These are phyloP conservation scores for Arabis alpina DNA, from an alignment of 345 rosid genomes.

Conservation along the genomic window DNA sequence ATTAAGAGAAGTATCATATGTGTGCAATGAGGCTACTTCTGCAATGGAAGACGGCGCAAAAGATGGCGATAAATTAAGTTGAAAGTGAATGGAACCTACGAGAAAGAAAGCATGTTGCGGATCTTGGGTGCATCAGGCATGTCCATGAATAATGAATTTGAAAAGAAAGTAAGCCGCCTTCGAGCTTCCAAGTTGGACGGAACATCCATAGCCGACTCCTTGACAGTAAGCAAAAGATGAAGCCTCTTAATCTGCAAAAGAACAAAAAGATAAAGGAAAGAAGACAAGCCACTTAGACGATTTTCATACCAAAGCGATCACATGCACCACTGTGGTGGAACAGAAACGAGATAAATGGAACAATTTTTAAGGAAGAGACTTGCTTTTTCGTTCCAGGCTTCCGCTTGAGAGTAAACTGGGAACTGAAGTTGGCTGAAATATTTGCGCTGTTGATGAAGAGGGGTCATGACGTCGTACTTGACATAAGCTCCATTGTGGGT, in stretches of 20 bases:
- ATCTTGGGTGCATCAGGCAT: conserved; percentile 73
- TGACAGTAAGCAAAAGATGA: conserved; percentile 62
- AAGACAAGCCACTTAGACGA: conserved; percentile 20
- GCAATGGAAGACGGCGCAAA: background rate
- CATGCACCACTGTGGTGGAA: conserved; percentile 20
- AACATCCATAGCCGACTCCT: conserved; percentile 73
- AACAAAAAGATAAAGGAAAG: conserved; percentile 12
- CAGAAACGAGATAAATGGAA: conserved; percentile 10
- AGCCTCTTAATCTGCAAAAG: conserved; percentile 56
- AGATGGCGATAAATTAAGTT: conserved; percentile 18
- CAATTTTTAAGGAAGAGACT: conserved; percentile 35
- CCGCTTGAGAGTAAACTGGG: conserved; percentile 51
- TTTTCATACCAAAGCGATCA: conserved; percentile 20
- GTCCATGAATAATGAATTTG: conserved; percentile 72
- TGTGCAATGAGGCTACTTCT: conserved; percentile 5
- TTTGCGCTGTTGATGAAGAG: conserved; percentile 55
- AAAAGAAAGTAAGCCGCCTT: conserved; percentile 68
- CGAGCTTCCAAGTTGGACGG: conserved; percentile 75
- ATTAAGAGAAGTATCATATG: conserved; percentile 4
- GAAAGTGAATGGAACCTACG: conserved; percentile 48
- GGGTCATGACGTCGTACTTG: conserved; percentile 60
- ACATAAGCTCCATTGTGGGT: conserved; percentile 53
- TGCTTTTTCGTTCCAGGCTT: conserved; percentile 64
- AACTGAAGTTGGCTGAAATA: conserved; percentile 52
- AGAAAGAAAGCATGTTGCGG: conserved; percentile 67